Evolutionary conservation across 495 filamentous ascomycete species (phyloP), one percentile per base, ranked within the genome.

Genomic region (Xylaria curta): DNA sequence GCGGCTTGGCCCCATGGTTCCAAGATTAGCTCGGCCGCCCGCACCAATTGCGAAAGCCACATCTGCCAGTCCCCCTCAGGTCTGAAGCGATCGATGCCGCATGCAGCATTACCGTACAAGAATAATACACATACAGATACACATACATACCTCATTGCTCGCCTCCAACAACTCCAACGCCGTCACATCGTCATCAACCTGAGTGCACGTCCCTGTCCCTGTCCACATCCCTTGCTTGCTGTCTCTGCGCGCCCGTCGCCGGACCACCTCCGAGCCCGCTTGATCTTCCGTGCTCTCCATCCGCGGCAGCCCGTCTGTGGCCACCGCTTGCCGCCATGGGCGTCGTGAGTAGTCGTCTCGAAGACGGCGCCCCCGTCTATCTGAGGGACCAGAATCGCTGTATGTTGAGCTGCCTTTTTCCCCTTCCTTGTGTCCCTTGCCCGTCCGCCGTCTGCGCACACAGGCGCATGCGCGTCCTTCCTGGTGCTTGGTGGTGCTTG

Each of bases 371-470:
- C 73, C 86, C 87, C 76, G 82, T 98, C 81, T 94, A 92, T 79
- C 87, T 98, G 81, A 91, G 93, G 84, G 95, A 99, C 79, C 96
- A 98, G 83, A 92, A 85, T 78, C 89, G 93, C 85, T 89, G 95
- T 98, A 81, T 63, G 85, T 81, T 40, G 54, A 72, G 73, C 70
- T 56, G 68, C 74, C 75, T 56, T 53, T 54, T 69, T 36, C 49
- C 28, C 28, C 28, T 31, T 31, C 28, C 28, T 31, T 36, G 13
- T 33, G 33, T 31, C 69, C 9, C 12, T 26, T 13, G 42, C 53
- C 28, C 24, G 56, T 60, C 28, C 58, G 65, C 28, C 24, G 56
- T 60, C 28, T 61, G 65, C 73, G 67, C 74, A 64, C 28, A 1
- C 17, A 60, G 3, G 65, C 49, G 31, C 38, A 10, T 17, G 46